These are phyloP conservation scores for Termitomyces sp. DNA, from an alignment of 768 basidiomycete species.

Conservation along the genomic window DNA sequence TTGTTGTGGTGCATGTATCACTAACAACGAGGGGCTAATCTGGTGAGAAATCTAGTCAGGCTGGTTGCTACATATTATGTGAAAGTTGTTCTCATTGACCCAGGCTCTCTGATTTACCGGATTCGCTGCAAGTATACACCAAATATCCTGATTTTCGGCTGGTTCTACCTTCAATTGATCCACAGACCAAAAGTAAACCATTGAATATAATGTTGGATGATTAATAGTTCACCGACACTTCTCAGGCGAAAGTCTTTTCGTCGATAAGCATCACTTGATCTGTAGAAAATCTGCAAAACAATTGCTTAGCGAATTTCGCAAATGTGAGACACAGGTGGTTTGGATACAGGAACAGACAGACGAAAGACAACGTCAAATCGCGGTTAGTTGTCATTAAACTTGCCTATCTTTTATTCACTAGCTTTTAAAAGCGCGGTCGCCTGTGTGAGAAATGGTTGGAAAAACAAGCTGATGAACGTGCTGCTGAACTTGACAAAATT, in stretches of 20 bases:
- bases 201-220: background rate
- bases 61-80: background rate
- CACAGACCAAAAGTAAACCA: background rate
- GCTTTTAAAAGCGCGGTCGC: background rate
- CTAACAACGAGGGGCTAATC: background rate
- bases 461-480: background rate
- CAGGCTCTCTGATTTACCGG: background rate
- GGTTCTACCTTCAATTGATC: background rate
- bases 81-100: background rate
- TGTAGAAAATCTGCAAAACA: background rate
- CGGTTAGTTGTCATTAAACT: background rate
- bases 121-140: background rate
- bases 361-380: background rate
- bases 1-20: constrained; percentile 9
- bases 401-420: background rate
- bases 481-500: background rate
- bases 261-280: fast-evolving
- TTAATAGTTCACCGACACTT: background rate
- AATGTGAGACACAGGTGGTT: background rate
- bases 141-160: background rate
- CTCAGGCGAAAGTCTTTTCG: background rate
- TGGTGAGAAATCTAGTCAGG: background rate
- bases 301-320: background rate
- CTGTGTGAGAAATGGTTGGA: background rate
- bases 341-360: background rate